Base-by-base conservation (phyloP, 2,329 filamentous ascomycete species). In the Xylariaceae sp. region DNA sequence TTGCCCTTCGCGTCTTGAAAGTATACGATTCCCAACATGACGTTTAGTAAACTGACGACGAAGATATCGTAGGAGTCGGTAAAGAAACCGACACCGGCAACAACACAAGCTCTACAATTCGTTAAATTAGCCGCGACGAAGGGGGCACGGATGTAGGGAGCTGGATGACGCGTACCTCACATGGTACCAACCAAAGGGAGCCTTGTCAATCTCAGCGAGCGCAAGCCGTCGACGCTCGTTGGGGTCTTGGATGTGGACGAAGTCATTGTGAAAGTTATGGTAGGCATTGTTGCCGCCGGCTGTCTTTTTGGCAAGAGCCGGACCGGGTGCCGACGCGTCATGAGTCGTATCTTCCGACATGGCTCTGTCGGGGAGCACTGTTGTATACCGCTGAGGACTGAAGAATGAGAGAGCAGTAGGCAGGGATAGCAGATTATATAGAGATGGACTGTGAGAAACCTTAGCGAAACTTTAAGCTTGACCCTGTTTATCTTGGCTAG, bases 41-140 rank as follows among this genome's bases (percentile, higher is more conserved):
- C 82, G 24, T 88, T 90, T 62, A 89, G 79, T 69, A 92, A 79
- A 62, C 87, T 88, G 65, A 89, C 88, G 69, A 88, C 87, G 74
- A 95, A 95, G 77, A 92, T 91, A 70, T 90, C 87, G 75, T 93
- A 94, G 34, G 89, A 89, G 71, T 94, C 91, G 14, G 91, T 94
- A 76, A 95, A 95, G 84, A 96, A 95, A 66, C 91, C 91, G 60
- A 94, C 88, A 67, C 91, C 91, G 26, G 90, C 90, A 21, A 94
- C 90, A 7, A 90, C 76, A 51, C 90, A 84, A 56, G 90, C 88
- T 36, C 90, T 72, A 16, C n/a, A 12, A 5, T 31, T 24, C 48
- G 23, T n/a, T n/a, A 29, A 21, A 50, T 67, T 26, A 67, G 62
- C n/a, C n/a, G 36, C 24, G 6, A 16, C 9, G 19, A 52, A 21